phyloP scores from a whole-genome alignment of 805 yeast genomes.

The Wickerhamomyces silvicola region DNA sequence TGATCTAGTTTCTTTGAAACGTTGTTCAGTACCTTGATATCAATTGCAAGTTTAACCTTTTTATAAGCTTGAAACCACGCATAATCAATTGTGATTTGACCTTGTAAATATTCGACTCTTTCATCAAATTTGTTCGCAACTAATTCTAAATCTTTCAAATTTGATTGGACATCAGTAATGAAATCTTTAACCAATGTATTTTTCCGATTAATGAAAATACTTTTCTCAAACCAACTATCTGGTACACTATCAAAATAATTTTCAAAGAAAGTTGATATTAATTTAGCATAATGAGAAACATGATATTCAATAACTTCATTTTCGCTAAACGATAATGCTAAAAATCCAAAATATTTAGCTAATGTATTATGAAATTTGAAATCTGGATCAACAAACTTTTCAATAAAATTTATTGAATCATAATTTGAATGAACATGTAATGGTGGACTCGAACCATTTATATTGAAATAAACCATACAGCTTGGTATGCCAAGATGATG shows the following conservation, averaged over 20 bases:
- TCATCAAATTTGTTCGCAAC: conserved; percentile 36
- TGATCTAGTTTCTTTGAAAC: conserved; percentile 51
- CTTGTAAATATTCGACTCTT: conserved; percentile 40
- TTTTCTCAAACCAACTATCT: conserved; percentile 22
- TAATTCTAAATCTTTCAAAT: conserved; percentile 3
- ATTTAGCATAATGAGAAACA: conserved; percentile 40
- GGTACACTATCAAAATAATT: conserved; percentile 21
- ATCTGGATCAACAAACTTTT: conserved; percentile 43
- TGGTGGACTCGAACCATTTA: conserved; percentile 27
- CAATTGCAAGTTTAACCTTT: conserved; percentile 54
- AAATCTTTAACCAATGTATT: conserved; percentile 6
- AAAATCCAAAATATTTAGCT: conserved; percentile 54
- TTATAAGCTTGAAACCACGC: conserved; percentile 69
- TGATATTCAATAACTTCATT: conserved; percentile 47
- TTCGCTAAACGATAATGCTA: conserved; percentile 48
- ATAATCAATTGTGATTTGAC: conserved; percentile 52
- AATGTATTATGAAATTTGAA: conserved; percentile 47
- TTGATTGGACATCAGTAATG: conserved; percentile 2
- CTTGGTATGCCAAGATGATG: conserved; percentile 65
- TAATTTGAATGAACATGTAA: conserved; percentile 52
- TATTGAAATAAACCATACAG: conserved; percentile 39
- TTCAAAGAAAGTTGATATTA: conserved; percentile 33
- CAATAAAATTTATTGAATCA: conserved; percentile 54
- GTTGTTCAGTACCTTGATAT: conserved; percentile 46
- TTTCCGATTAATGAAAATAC: conserved; percentile 1